Evolutionary conservation across 208 protist species (phyloP).

Genomic region (Tritrichomonas musculus): DNA sequence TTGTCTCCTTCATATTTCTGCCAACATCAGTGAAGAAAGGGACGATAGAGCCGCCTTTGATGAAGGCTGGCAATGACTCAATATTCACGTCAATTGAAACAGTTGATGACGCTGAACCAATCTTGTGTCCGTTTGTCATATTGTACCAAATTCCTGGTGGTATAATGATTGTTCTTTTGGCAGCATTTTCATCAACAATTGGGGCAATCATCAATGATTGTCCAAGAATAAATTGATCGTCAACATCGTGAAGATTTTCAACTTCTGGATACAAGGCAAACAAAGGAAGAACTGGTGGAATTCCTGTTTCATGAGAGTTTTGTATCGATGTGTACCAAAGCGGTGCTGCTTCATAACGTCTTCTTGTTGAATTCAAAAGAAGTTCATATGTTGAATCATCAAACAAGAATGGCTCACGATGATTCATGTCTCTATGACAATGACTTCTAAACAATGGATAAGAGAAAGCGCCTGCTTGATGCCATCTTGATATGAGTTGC

Average conservation of each 20-base stretch:
- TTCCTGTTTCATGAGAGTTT: constrained; percentile 64
- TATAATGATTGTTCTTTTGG: constrained; percentile 56
- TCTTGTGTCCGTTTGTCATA: not conserved
- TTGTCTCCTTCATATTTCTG: constrained; percentile 64
- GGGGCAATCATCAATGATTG: constrained; percentile 70
- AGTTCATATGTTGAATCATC: constrained; percentile 48
- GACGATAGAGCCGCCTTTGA: constrained; percentile 76
- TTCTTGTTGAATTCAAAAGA: constrained; percentile 52
- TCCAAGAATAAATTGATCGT: constrained; percentile 73
- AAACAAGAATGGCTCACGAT: constrained; percentile 92
- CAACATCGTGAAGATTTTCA: constrained; percentile 46
- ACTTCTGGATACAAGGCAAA: constrained; percentile 72
- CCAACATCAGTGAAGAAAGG: constrained; percentile 72
- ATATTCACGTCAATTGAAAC: not conserved
- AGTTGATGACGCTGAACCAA: not conserved
- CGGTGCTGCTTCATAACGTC: constrained; percentile 76
- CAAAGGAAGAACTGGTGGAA: constrained; percentile 75
- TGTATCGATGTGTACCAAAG: constrained; percentile 90
- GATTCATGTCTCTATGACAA: constrained; percentile 82
- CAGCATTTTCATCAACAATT: constrained; percentile 64
- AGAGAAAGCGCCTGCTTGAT: constrained; percentile 75
- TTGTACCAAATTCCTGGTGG: constrained; percentile 58
- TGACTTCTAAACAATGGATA: constrained; percentile 95
- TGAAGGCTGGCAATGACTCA: constrained; percentile 64
- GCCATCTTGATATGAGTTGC: constrained; percentile 86